Conservation (phyloP, 2,329 filamentous ascomycete genomes). For the Fusarium illudens region DNA sequence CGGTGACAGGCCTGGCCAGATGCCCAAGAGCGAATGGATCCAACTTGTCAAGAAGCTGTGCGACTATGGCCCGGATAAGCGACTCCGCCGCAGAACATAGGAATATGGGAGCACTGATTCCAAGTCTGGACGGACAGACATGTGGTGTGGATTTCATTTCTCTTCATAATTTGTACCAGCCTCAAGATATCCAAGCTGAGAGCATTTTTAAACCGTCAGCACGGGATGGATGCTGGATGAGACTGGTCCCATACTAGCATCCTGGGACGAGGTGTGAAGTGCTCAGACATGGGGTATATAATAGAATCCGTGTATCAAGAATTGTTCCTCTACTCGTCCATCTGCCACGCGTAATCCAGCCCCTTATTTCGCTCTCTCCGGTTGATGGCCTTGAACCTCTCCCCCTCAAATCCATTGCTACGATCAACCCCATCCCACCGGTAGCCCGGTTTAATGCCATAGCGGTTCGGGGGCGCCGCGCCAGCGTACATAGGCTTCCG, state of each 20-base stretch:
- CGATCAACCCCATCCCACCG: conserved; percentile 97
- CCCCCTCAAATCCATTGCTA: conserved; percentile 90
- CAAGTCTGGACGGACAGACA: conserved; percentile 4
- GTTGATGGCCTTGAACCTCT: conserved; percentile 91
- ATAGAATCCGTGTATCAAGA: conserved; percentile 21
- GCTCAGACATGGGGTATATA: conserved; percentile 39
- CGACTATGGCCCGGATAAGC: conserved; percentile 63
- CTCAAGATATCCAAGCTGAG: neutral
- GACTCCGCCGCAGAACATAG: conserved; percentile 54
- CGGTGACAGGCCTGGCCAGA: conserved; percentile 60
- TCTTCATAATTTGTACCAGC: neutral
- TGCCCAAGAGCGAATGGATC: conserved; percentile 65
- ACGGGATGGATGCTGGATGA: neutral
- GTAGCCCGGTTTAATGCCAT: conserved; percentile 91
- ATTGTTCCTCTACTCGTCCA: conserved; percentile 74
- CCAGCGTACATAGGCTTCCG: conserved; percentile 78
- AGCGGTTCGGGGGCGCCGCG: conserved; percentile 85
- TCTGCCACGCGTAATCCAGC: conserved; percentile 93
- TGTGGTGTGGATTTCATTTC: conserved; percentile 9
- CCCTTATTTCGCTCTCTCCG: conserved; percentile 77
- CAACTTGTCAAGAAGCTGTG: conserved; percentile 65
- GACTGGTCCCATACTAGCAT: neutral
- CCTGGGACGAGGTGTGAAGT: neutral
- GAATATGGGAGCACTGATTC: neutral
- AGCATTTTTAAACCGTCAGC: neutral